Evolutionary conservation across 257 asterid species (phyloP).

Genomic region (Jacaranda copaia): DNA sequence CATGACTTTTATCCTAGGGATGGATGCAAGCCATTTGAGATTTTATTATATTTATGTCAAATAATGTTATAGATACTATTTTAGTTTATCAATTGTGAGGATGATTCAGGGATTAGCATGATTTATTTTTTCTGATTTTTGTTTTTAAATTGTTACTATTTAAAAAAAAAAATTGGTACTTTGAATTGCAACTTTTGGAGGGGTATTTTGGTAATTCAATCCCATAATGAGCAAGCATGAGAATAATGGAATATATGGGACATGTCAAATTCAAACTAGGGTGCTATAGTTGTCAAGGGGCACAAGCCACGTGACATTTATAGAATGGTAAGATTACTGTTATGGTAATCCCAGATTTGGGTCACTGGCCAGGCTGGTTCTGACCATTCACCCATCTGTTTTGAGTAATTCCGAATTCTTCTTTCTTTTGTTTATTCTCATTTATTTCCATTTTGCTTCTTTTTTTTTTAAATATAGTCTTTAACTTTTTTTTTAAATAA

Average conservation of each 20-base stretch:
- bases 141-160: neutral
- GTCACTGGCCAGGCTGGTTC: conserved; percentile 48
- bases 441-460: conserved; percentile 18
- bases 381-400: conserved; percentile 36
- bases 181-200: neutral
- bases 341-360: conserved; percentile 22
- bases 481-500: too few species aligned
- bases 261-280: conserved; percentile 6
- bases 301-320: conserved; percentile 45
- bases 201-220: neutral
- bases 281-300: neutral
- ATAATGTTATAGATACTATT: too few species aligned
- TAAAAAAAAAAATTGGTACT: neutral
- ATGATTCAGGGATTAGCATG: neutral
- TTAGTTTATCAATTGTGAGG: neutral
- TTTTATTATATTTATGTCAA: too few species aligned
- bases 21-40: neutral
- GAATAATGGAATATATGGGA: neutral
- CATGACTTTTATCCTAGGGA: too few species aligned
- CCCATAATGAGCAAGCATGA: neutral
- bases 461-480: too few species aligned
- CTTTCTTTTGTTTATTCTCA: neutral
- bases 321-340: conserved; percentile 27
- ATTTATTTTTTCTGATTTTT: neutral
- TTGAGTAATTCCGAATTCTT: conserved; percentile 15